phyloP scores from a whole-genome alignment of 108 stramenopile genomes.

The Bacterosira constricta region DNA sequence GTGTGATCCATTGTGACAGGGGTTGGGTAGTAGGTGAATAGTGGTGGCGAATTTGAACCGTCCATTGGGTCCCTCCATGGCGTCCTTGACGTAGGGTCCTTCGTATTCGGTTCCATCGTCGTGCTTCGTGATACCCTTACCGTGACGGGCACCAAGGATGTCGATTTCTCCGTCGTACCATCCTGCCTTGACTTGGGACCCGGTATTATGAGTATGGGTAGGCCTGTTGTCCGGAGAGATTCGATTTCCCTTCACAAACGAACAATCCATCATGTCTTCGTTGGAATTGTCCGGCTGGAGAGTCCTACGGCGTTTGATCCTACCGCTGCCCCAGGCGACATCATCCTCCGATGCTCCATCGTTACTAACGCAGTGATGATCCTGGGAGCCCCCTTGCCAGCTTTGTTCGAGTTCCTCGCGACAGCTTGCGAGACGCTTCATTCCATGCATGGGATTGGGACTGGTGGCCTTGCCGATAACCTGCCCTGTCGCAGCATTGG shows the following conservation, averaged over 20 bases:
- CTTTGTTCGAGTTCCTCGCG: slow-evolving; percentile 39
- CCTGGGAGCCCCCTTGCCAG: slow-evolving; percentile 8
- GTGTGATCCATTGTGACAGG: neutral
- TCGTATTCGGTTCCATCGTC: slow-evolving; percentile 48
- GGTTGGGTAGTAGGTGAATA: slow-evolving; percentile 1
- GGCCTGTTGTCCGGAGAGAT: slow-evolving; percentile 8
- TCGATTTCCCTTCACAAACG: neutral
- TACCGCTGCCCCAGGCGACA: neutral
- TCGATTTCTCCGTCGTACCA: slow-evolving; percentile 36
- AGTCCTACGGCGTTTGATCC: slow-evolving; percentile 1
- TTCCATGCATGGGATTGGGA: too few relatives aligned
- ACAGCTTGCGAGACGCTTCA: slow-evolving; percentile 30
- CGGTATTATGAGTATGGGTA: neutral
- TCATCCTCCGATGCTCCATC: neutral
- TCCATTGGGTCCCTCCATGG: slow-evolving; percentile 29
- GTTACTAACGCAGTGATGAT: neutral
- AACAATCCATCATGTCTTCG: neutral
- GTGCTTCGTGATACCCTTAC: slow-evolving; percentile 29
- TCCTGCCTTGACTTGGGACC: slow-evolving; percentile 22
- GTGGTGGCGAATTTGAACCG: slow-evolving; percentile 17
- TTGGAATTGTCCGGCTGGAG: neutral
- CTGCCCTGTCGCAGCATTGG: too few relatives aligned
- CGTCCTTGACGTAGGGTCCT: slow-evolving; percentile 30
- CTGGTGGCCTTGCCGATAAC: too few relatives aligned
- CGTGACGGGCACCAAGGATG: slow-evolving; percentile 20